Evolutionary conservation across 2,329 filamentous ascomycete species (phyloP), one percentile per base, ranked within the genome.

Genomic region (Neophaeococcomyces aloes): DNA sequence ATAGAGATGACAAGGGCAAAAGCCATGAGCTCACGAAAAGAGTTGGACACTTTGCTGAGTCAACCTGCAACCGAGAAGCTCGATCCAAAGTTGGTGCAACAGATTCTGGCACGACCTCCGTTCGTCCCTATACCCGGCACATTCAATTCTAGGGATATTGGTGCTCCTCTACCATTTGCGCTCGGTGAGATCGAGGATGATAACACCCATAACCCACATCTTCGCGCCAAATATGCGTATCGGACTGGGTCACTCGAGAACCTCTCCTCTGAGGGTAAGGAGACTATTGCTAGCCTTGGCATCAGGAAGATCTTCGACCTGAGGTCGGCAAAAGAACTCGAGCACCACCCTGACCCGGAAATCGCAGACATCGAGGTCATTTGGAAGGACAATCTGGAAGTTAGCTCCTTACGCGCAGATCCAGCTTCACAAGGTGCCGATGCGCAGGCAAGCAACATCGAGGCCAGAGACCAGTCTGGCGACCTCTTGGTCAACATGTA

Each of bases 271-370:
- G 64, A 68, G 25, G 78, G 78, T 11, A 61, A 75, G 6, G 56
- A 61, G 4, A 65, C 63, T 32, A 67, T 83, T 46, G 66, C 54
- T 47, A 43, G 65, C 25, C 64, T 84, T 44, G 71, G 74, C n/a
- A 74, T 88, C 52, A 70, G 65, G 15, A 68, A 71, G 48, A 71
- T 84, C 37, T 86, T 79, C 58, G 82, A 86, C 63, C 65, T 86
- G 7, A 72, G 83, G 44, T 81, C 76, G 19, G 59, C 63, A n/a
- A 62, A 65, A 23, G 61, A 63, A 57, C 62, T 53, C 56, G 64
- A 55, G 51, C 62, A 51, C 47, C 56, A 65, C 21, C 64, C 69
- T 44, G 71, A 68, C 61, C 67, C 71, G 6, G 69, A 70, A 13
- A 69, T 78, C 42, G 55, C 67, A 42, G 67, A 76, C 11, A 61